Evolutionary conservation across 805 yeast genomes (phyloP).

Genomic region (Candida xiaguanensis): DNA sequence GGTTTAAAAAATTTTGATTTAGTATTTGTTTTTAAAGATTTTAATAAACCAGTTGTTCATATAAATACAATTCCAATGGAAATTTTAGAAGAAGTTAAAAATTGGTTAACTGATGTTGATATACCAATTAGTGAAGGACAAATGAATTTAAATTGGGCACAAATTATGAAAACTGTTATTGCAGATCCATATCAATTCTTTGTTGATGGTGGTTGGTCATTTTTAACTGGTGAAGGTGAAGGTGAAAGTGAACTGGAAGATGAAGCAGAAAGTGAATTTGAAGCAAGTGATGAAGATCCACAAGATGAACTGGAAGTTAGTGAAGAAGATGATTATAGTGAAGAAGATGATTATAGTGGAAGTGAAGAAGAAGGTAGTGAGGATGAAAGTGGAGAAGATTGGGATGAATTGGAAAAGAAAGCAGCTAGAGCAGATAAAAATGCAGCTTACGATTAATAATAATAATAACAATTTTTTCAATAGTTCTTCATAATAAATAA

Average conservation of each 20-base stretch:
- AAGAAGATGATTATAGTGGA: constrained; percentile 38
- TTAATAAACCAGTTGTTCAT: constrained; percentile 81
- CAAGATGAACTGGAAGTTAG: constrained; percentile 60
- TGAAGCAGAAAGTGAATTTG: constrained; percentile 69
- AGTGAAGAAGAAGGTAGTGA: constrained; percentile 27
- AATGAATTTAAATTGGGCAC: constrained; percentile 91
- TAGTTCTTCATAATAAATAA: too few relatives aligned
- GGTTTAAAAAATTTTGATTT: constrained; percentile 95
- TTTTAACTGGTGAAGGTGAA: constrained; percentile 85
- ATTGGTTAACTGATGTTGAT: constrained; percentile 97
- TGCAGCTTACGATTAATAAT: constrained; percentile 14
- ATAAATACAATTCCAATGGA: constrained; percentile 94
- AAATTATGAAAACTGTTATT: constrained; percentile 89
- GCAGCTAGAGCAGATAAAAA: constrained; percentile 47
- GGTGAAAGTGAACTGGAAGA: constrained; percentile 61
- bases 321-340: constrained; percentile 43
- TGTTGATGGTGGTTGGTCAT: constrained; percentile 92
- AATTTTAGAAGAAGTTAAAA: constrained; percentile 84
- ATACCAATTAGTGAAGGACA: constrained; percentile 94
- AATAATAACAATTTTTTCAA: too few relatives aligned
- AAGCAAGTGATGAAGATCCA: constrained; percentile 57
- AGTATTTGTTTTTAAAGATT: constrained; percentile 95
- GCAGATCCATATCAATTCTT: constrained; percentile 95
- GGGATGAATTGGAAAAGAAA: constrained; percentile 61
- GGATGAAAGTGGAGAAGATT: constrained; percentile 44